Conservation (phyloP, 345 rosid species). For the Citrus sp. region DNA sequence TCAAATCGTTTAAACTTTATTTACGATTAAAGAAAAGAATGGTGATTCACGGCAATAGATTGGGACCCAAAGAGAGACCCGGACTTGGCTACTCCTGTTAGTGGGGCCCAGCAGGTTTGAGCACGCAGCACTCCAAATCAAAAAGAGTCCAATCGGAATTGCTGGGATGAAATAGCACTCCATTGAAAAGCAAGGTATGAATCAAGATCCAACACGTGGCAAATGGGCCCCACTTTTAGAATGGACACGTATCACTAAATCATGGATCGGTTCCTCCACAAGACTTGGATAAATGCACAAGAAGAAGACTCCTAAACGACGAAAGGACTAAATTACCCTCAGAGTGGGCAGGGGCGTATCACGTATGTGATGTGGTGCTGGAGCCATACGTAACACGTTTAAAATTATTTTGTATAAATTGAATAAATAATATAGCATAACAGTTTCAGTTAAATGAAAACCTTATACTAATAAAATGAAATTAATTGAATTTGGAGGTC, state of each 20-base stretch:
- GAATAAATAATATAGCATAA: too few relatives aligned
- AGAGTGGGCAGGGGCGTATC: not conserved
- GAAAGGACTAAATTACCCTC: not conserved
- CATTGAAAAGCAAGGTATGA: not conserved
- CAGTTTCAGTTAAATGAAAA: too few relatives aligned
- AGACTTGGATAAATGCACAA: not conserved
- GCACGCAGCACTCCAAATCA: not conserved
- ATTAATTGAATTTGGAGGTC: too few relatives aligned
- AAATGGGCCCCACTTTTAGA: not conserved
- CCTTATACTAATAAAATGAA: too few relatives aligned
- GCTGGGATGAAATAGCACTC: constrained; percentile 1
- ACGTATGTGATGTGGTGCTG: too few relatives aligned
- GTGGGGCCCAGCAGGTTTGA: not conserved
- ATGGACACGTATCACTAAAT: not conserved
- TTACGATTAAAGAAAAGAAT: not conserved
- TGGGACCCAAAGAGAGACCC: not conserved
- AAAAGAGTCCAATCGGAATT: not conserved
- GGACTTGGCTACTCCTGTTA: not conserved
- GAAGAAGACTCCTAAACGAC: not conserved
- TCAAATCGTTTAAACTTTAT: not conserved
- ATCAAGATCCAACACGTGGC: not conserved
- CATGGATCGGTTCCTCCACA: not conserved
- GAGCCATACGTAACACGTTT: too few relatives aligned
- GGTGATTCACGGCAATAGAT: constrained; percentile 19
- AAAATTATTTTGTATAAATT: too few relatives aligned